phyloP scores from a whole-genome alignment of 305 asterid genomes.

The Lippia alba region DNA sequence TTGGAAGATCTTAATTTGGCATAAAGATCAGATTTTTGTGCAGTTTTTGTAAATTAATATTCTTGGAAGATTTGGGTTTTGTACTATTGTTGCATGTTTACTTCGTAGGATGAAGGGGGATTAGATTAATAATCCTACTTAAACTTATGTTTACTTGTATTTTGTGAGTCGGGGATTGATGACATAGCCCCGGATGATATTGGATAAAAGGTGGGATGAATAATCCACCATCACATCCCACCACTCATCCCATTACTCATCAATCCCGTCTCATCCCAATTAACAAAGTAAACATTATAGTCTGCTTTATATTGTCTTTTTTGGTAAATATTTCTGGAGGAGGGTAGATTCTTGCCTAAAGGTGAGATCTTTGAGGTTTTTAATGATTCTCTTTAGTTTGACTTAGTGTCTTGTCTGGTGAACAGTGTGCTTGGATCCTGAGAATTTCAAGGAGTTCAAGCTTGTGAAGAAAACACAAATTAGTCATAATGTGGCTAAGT shows the following conservation, averaged over 20 bases:
- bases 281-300: too few species aligned
- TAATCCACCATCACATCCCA: too few species aligned
- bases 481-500: slow-evolving; percentile 93
- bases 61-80: slow-evolving; percentile 22
- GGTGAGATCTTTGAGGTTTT: neutral
- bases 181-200: too few species aligned
- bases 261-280: too few species aligned
- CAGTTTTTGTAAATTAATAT: neutral
- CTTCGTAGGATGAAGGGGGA: too few species aligned
- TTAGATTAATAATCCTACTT: too few species aligned
- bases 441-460: slow-evolving; percentile 82
- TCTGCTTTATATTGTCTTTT: slow-evolving; percentile 14
- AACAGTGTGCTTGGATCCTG: slow-evolving; percentile 81
- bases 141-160: too few species aligned
- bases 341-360: neutral
- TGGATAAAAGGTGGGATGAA: too few species aligned
- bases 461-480: slow-evolving; percentile 80
- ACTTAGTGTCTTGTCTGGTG: slow-evolving; percentile 28
- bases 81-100: neutral
- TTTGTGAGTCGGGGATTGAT: too few species aligned
- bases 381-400: too few species aligned
- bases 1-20: slow-evolving; percentile 35
- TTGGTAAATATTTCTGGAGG: slow-evolving; percentile 8
- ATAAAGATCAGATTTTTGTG: slow-evolving; percentile 27
- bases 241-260: too few species aligned